Percentiles rank a stretch among this genome's conserved stretches.
phyloP scores from a whole-genome alignment of 2,329 filamentous ascomycete species.

The Rutstroemia sydowiana region DNA sequence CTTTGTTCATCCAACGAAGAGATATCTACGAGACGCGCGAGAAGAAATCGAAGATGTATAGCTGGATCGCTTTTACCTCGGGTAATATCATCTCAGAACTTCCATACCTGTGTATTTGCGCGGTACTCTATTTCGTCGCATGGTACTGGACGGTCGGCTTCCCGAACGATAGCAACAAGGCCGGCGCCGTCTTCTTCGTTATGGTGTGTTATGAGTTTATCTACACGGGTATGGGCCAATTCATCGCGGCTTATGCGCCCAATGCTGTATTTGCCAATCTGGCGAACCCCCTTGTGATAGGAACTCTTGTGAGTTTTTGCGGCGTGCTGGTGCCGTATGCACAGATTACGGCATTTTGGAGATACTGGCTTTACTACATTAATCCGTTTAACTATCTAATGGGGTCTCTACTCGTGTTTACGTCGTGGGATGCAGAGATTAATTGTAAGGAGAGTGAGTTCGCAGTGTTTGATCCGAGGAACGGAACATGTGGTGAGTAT shows the following conservation, averaged over 20 bases:
- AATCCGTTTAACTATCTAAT: slow-evolving; percentile 58
- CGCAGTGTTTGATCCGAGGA: slow-evolving; percentile 35
- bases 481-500: slow-evolving; percentile 55
- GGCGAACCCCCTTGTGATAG: slow-evolving; percentile 48
- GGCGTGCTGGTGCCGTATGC: slow-evolving; percentile 66
- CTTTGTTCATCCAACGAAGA: slow-evolving; percentile 48
- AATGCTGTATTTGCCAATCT: slow-evolving; percentile 53
- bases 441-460: slow-evolving; percentile 42
- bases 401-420: slow-evolving; percentile 46
- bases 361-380: slow-evolving; percentile 41
- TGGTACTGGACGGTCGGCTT: slow-evolving; percentile 55
- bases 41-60: slow-evolving; percentile 55
- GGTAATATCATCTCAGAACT: slow-evolving; percentile 43
- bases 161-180: slow-evolving; percentile 35
- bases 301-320: slow-evolving; percentile 61
- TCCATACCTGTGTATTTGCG: slow-evolving; percentile 38
- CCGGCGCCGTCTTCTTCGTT: slow-evolving; percentile 46
- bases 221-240: slow-evolving; percentile 54
- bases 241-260: slow-evolving; percentile 55
- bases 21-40: slow-evolving; percentile 52
- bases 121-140: slow-evolving; percentile 40
- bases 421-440: slow-evolving; percentile 40
- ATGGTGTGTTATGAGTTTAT: slow-evolving; percentile 34
- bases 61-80: slow-evolving; percentile 51
- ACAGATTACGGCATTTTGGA: slow-evolving; percentile 63